Percentiles rank a stretch among this genome's conserved stretches.
phyloP scores from a whole-genome alignment of 2,329 filamentous ascomycete genomes.

The Colletotrichum spinosum region DNA sequence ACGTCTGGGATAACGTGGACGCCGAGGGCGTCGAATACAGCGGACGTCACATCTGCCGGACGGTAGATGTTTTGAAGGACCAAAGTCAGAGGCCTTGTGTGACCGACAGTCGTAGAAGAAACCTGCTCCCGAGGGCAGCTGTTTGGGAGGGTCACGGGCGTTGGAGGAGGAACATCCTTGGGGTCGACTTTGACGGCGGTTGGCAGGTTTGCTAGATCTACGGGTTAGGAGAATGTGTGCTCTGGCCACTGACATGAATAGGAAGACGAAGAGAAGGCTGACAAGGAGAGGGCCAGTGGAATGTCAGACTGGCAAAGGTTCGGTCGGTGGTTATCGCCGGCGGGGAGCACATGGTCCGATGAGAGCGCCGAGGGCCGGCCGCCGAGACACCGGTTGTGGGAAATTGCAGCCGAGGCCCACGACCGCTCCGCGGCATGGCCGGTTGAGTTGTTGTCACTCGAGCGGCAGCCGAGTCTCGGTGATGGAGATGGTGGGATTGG shows the following conservation, averaged over 20 bases:
- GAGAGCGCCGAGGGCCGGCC: conserved; percentile 17
- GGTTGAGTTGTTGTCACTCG: too few relatives aligned
- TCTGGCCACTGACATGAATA: neutral
- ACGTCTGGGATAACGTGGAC: conserved; percentile 66
- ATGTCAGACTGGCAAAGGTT: neutral
- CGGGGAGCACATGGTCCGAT: conserved; percentile 3
- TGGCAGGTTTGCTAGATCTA: conserved; percentile 42
- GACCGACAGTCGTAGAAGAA: conserved; percentile 35
- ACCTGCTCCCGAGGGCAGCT: conserved; percentile 47
- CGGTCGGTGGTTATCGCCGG: conserved; percentile 1
- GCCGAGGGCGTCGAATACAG: conserved; percentile 68
- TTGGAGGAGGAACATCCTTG: conserved; percentile 67
- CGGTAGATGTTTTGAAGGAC: conserved; percentile 67
- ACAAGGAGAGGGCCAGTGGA: neutral
- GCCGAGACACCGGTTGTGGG: conserved; percentile 14
- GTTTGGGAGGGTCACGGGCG: conserved; percentile 64
- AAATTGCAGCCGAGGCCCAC: too few relatives aligned
- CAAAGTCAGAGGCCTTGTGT: conserved; percentile 55
- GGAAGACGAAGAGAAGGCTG: neutral
- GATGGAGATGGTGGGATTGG: too few relatives aligned
- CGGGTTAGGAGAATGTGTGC: conserved; percentile 26
- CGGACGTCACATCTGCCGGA: conserved; percentile 58
- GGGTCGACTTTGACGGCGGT: conserved; percentile 50
- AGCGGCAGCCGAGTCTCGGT: too few relatives aligned
- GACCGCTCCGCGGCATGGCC: too few relatives aligned